A percentile compares a stretch with the other conserved stretches of the same genome.
These are phyloP conservation scores for Dendrostoma leiphaemia DNA, from an alignment of 2,329 filamentous ascomycete genomes.

Conservation along the genomic window DNA sequence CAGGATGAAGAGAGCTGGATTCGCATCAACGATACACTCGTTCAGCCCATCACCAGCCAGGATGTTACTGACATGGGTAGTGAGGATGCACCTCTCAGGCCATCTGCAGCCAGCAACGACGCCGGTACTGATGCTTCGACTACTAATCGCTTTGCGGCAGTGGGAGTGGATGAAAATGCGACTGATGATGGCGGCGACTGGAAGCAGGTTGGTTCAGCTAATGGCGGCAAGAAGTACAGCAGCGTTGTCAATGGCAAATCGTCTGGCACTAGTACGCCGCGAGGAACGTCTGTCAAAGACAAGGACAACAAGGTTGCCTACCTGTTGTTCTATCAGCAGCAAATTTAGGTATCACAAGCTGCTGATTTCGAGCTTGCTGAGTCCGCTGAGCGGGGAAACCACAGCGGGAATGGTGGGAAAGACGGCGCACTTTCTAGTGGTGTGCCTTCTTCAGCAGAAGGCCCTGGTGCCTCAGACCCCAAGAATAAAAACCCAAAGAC, in stretches of 20 bases:
- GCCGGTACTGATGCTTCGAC: conserved; percentile 40
- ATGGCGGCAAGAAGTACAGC: conserved; percentile 74
- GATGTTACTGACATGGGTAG: conserved; percentile 85
- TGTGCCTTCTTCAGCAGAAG: neutral
- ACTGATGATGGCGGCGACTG: conserved; percentile 65
- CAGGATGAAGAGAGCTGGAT: conserved; percentile 97
- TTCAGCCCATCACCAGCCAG: conserved; percentile 79
- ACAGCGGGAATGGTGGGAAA: neutral
- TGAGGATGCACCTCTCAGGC: conserved; percentile 68
- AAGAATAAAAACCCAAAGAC: too few species aligned
- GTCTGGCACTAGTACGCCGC: conserved; percentile 47
- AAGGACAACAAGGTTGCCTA: conserved; percentile 96
- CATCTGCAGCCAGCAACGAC: conserved; percentile 66
- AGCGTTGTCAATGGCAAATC: conserved; percentile 65
- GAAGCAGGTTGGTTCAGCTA: conserved; percentile 72
- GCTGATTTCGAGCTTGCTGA: neutral
- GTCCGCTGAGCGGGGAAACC: neutral
- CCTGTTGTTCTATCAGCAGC: conserved; percentile 82
- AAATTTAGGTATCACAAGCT: conserved; percentile 5
- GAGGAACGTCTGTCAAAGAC: conserved; percentile 58
- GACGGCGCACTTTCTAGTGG: too few species aligned
- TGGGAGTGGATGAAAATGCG: conserved; percentile 63
- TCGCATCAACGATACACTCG: conserved; percentile 88
- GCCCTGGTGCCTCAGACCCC: neutral
- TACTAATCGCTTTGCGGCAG: conserved; percentile 72